Conservation (phyloP, 805 yeast species). For the Clavispora vitiphila region DNA sequence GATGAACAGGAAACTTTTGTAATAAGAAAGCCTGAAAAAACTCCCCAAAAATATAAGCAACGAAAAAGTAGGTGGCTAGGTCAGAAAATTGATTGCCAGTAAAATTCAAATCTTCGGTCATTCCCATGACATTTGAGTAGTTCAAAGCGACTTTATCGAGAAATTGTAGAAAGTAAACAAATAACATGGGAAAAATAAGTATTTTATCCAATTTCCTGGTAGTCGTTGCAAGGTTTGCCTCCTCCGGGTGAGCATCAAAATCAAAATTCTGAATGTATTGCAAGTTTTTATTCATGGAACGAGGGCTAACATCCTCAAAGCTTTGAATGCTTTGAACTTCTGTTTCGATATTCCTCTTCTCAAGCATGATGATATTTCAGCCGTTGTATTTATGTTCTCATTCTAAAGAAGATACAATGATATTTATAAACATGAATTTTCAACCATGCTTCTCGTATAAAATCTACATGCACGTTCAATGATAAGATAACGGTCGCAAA, state of each 20-base stretch:
- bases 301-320: neutral
- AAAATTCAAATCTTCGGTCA: conserved; percentile 11
- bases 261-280: conserved; percentile 13
- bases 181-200: conserved; percentile 12
- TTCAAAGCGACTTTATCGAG: conserved; percentile 14
- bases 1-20: conserved; percentile 13
- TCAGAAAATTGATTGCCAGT: conserved; percentile 14
- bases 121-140: conserved; percentile 16
- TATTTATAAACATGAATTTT: no score
- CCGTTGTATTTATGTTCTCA: neutral
- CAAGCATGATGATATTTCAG: neutral
- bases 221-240: conserved; percentile 6
- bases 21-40: conserved; percentile 13
- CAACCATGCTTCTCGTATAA: neutral
- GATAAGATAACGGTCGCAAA: conserved; percentile 4
- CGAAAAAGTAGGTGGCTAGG: conserved; percentile 14
- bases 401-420: no score
- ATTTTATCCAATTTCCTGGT: conserved; percentile 12
- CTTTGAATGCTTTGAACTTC: conserved; percentile 3
- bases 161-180: conserved; percentile 13
- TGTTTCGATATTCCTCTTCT: neutral
- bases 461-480: neutral
- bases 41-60: conserved; percentile 14
- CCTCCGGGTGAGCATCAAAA: conserved; percentile 14
- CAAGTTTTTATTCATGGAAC: conserved; percentile 8